Conservation (phyloP, 306 rosid species). For the Astragalus glycyphyllos region DNA sequence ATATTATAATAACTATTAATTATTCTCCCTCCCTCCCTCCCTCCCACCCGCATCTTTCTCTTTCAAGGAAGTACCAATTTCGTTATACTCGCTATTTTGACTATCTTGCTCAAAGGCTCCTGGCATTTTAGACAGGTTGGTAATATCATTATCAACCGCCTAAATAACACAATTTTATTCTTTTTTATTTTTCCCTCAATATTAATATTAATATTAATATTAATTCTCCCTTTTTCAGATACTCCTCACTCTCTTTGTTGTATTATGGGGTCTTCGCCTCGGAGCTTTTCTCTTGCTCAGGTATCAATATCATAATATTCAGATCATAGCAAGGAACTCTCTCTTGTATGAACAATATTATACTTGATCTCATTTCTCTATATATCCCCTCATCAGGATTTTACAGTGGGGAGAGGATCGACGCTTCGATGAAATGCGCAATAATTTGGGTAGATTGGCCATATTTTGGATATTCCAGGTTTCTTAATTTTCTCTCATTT, state of each 20-base stretch:
- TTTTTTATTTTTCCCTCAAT: too few relatives aligned
- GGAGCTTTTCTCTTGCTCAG: constrained; percentile 75
- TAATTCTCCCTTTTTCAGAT: constrained; percentile 56
- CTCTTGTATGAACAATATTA: neutral
- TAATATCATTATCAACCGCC: too few relatives aligned
- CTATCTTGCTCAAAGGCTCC: constrained; percentile 69
- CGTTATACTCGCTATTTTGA: constrained; percentile 75
- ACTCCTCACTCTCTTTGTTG: constrained; percentile 74
- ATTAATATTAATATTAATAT: neutral
- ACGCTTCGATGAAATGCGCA: constrained; percentile 92
- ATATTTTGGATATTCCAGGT: constrained; percentile 98
- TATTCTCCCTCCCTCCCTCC: too few relatives aligned
- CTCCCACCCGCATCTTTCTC: neutral
- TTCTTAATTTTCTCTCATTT: constrained; percentile 28
- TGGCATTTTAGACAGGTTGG: constrained; percentile 96
- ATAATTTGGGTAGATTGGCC: constrained; percentile 73
- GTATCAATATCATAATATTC: constrained; percentile 38
- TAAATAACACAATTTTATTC: too few relatives aligned
- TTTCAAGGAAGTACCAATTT: constrained; percentile 89
- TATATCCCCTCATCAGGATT: constrained; percentile 60
- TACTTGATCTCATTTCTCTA: constrained; percentile 31
- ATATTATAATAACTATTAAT: too few relatives aligned
- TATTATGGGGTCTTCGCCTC: constrained; percentile 91
- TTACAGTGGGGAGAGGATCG: constrained; percentile 95
- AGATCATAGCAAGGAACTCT: neutral